Base-by-base conservation (phyloP, 768 basidiomycete genomes). In the Suillus weaverae region DNA sequence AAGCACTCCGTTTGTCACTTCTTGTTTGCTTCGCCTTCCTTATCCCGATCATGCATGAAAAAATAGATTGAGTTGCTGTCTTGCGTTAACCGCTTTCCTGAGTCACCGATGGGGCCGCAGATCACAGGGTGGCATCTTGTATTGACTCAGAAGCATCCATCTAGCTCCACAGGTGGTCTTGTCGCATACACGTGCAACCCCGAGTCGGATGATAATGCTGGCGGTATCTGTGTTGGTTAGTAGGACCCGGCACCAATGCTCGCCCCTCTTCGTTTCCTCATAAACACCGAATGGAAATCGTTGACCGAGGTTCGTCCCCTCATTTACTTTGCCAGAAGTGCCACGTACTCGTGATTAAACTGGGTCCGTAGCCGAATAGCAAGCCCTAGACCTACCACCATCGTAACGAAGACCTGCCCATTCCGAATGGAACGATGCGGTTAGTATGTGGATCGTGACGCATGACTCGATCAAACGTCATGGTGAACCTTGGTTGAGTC, bases 271-370 rank as follows among this genome's bases (percentile, higher is more conserved):
- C 57, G 39, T 59, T 30, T 59, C 57, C 57, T 41, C 57, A 41
- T 32, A 59, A 59, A 59, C 57, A 59, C 57, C 57, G 57, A 59
- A 59, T 11, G 39, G 57, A 59, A 59, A 41, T 32, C 18, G 22
- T 57, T 39, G 38, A 26, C 16, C 36, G 38, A 32, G 39, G 57
- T 59, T 30, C 26, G 13, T 59, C 38, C 39, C 57, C 57, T 41
- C 57, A 41, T 59, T 59, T 41, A 1, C 39, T 30, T 41, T 32
- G 26, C 57, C 11, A 41, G 18, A 59, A 59, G 57, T 59, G 39
- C 38, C 39, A 59, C 57, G 39, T 41, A 59, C 38, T 59, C 30
- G 26, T 18, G 22, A 57, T 41, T 41, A 10, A 26, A 26, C 22
- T 5, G 11, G 38, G 6, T 18, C 22, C 26, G 39, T 22, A 41